Percentiles rank a stretch among this genome's conserved stretches.
phyloP scores from a whole-genome alignment of 345 rosid species.

The Gossypium thurberi region DNA sequence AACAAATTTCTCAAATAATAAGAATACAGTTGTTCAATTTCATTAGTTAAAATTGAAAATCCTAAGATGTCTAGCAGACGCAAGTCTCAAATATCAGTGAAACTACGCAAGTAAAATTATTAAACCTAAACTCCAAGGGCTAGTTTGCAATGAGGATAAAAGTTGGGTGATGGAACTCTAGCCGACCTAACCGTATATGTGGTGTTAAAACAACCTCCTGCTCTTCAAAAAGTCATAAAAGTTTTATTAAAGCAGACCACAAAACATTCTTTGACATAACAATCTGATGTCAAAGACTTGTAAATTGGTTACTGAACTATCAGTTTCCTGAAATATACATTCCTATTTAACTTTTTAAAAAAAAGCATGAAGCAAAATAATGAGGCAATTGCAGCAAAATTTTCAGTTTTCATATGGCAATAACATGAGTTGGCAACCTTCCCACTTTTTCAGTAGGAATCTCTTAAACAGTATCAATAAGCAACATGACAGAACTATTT shows the following conservation, averaged over 20 bases:
- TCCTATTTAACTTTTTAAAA: neutral
- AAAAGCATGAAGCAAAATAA: too few relatives aligned
- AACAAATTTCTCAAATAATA: neutral
- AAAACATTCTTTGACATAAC: neutral
- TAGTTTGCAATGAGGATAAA: neutral
- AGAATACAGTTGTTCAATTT: neutral
- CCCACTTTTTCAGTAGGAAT: neutral
- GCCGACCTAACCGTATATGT: neutral
- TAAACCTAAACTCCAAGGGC: neutral
- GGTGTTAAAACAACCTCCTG: neutral
- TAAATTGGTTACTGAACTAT: neutral
- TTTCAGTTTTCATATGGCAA: neutral
- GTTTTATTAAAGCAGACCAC: neutral
- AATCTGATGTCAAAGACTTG: neutral
- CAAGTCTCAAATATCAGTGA: neutral
- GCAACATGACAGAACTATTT: conserved; percentile 3
- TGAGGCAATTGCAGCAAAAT: neutral
- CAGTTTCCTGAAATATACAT: neutral
- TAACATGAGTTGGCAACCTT: neutral
- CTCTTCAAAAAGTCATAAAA: neutral
- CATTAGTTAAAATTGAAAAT: neutral
- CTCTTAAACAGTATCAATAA: neutral
- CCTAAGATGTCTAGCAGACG: neutral
- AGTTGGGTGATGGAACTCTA: neutral
- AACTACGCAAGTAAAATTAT: neutral